phyloP scores from a whole-genome alignment of 2,329 filamentous ascomycete genomes.

The Alternaria sp. region DNA sequence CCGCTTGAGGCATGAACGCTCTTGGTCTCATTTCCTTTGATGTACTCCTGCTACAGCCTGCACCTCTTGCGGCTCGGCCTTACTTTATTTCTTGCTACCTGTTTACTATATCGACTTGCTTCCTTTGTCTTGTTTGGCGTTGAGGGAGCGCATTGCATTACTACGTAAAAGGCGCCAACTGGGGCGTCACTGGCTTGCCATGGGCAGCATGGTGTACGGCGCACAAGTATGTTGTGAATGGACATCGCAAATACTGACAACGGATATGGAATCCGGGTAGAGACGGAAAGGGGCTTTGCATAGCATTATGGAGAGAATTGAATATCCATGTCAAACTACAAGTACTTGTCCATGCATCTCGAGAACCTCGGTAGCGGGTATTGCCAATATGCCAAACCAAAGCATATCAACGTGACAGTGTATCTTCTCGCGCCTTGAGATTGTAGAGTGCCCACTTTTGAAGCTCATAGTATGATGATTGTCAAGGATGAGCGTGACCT shows the following conservation, averaged over 20 bases:
- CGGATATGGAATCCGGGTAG: background rate
- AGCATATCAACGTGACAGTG: background rate
- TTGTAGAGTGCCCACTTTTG: background rate
- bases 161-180: conserved; percentile 24
- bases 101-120: conserved; percentile 13
- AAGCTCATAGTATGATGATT: background rate
- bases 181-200: conserved; percentile 25
- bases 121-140: conserved; percentile 36
- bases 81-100: conserved; percentile 7
- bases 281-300: conserved; percentile 1
- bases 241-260: conserved; percentile 6
- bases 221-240: background rate
- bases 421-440: background rate
- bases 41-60: background rate
- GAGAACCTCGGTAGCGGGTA: background rate
- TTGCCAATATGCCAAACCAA: background rate
- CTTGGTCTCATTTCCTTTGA: background rate
- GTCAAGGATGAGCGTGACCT: conserved; percentile 2
- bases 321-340: background rate
- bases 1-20: conserved; percentile 12
- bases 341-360: background rate
- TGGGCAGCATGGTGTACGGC: conserved; percentile 6
- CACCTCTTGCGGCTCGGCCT: background rate
- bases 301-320: background rate
- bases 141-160: conserved; percentile 23